Evolutionary conservation across 768 basidiomycete species (phyloP).

Genomic region (Pisolithus sp.): DNA sequence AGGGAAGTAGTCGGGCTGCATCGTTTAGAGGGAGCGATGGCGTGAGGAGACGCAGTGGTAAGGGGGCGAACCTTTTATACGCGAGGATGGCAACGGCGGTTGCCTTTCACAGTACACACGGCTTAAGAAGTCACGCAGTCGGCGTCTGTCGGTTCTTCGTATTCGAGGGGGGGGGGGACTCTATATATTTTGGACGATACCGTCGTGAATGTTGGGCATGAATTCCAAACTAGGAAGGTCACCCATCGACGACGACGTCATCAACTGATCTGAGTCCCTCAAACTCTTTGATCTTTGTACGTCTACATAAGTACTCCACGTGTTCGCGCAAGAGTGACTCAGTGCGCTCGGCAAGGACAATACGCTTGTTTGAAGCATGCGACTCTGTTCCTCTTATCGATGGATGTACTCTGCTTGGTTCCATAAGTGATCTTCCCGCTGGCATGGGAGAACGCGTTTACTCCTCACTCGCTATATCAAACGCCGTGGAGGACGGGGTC

Average conservation of each 20-base stretch:
- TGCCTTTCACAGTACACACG: slow-evolving; percentile 4
- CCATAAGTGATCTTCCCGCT: neutral
- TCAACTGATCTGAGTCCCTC: neutral
- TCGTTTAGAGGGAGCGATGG: neutral
- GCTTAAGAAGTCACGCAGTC: neutral
- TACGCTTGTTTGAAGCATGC: too few relatives aligned
- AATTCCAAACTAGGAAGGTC: slow-evolving; percentile 25
- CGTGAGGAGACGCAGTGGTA: slow-evolving; percentile 8
- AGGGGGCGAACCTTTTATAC: slow-evolving; percentile 7
- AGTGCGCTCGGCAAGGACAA: too few relatives aligned
- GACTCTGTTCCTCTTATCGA: slow-evolving; percentile 2
- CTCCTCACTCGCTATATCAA: too few relatives aligned
- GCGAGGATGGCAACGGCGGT: neutral
- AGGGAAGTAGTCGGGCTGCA: slow-evolving; percentile 27
- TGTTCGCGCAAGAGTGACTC: too few relatives aligned
- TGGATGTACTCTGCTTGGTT: slow-evolving; percentile 1
- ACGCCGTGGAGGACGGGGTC: neutral
- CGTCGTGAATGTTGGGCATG: slow-evolving; percentile 3
- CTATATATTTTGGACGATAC: slow-evolving; percentile 20
- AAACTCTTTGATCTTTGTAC: neutral
- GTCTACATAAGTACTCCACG: too few relatives aligned
- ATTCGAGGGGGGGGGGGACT: neutral
- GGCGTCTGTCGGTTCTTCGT: neutral
- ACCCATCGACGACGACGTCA: slow-evolving; percentile 21
- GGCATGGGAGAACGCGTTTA: neutral